Evolutionary conservation across 768 basidiomycete genomes (phyloP).

Genomic region (Amyloporia xantha): DNA sequence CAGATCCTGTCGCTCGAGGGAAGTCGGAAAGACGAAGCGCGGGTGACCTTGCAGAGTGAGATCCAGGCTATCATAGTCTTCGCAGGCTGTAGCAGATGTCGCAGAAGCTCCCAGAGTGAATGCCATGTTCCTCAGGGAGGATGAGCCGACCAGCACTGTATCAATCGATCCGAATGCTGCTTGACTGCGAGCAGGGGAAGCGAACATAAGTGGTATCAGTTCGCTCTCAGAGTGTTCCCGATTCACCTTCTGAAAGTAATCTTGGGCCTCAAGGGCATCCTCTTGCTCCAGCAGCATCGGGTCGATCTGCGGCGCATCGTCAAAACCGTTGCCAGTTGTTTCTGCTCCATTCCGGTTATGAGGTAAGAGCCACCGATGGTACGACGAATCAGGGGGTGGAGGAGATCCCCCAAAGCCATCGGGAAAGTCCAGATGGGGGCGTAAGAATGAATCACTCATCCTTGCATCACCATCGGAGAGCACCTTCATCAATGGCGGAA

Average conservation of each 20-base stretch:
- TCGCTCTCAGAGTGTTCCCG: neutral
- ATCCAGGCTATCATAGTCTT: neutral
- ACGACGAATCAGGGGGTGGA: neutral
- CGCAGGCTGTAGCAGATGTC: neutral
- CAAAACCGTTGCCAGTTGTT: neutral
- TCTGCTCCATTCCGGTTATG: neutral
- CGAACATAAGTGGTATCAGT: neutral
- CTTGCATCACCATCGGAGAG: slow-evolving; percentile 1
- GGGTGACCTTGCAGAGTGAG: neutral
- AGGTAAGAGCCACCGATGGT: neutral
- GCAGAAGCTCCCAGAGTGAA: neutral
- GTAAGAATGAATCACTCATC: neutral
- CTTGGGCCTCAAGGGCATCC: neutral
- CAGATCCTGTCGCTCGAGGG: neutral
- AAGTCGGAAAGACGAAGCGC: neutral
- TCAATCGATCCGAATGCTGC: neutral
- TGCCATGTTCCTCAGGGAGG: neutral
- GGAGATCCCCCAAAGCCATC: neutral
- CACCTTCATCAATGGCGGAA: neutral
- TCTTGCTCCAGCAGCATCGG: slow-evolving; percentile 9
- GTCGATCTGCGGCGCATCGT: slow-evolving; percentile 7
- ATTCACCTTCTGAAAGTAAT: neutral
- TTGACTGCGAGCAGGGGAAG: neutral
- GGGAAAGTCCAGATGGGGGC: neutral
- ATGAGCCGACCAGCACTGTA: neutral